Percentiles rank a stretch among this genome's conserved stretches.
phyloP scores from a whole-genome alignment of 371 early-diverging fungal species.

The Apophysomyces trapeziformis region DNA sequence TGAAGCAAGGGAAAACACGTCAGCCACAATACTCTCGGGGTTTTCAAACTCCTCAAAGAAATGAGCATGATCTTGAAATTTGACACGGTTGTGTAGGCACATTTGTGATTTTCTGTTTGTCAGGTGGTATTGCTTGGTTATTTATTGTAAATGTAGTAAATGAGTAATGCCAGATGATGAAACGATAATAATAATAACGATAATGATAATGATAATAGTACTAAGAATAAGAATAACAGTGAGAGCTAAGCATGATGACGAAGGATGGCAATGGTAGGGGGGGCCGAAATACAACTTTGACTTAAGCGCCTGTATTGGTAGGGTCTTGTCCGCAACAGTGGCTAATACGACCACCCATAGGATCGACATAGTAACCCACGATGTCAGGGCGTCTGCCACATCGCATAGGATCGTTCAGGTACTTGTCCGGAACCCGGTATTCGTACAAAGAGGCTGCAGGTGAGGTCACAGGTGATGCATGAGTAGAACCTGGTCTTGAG shows the following conservation, averaged over 20 bases:
- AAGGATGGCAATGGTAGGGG: no score
- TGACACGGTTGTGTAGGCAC: not conserved
- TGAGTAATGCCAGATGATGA: slow-evolving; percentile 6
- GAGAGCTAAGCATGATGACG: no score
- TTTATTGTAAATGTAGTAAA: not conserved
- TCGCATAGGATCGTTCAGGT: slow-evolving; percentile 22
- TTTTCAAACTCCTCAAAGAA: no score
- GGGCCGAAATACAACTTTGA: not conserved
- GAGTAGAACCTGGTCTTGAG: slow-evolving; percentile 3
- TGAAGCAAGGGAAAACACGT: no score
- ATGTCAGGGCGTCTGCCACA: slow-evolving; percentile 17
- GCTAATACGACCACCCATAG: slow-evolving; percentile 27
- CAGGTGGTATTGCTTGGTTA: not conserved
- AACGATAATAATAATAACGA: not conserved
- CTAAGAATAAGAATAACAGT: no score
- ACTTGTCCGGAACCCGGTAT: not conserved
- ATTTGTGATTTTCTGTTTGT: not conserved
- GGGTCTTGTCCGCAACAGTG: slow-evolving; percentile 16
- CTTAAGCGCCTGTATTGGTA: slow-evolving; percentile 28
- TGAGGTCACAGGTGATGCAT: not conserved
- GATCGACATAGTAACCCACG: slow-evolving; percentile 26
- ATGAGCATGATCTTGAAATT: no score
- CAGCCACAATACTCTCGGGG: no score
- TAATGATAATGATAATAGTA: not conserved
- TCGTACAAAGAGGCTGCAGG: slow-evolving; percentile 2